Evolutionary conservation across 2,329 filamentous ascomycete species (phyloP).

Genomic region (Thielaviopsis populi): DNA sequence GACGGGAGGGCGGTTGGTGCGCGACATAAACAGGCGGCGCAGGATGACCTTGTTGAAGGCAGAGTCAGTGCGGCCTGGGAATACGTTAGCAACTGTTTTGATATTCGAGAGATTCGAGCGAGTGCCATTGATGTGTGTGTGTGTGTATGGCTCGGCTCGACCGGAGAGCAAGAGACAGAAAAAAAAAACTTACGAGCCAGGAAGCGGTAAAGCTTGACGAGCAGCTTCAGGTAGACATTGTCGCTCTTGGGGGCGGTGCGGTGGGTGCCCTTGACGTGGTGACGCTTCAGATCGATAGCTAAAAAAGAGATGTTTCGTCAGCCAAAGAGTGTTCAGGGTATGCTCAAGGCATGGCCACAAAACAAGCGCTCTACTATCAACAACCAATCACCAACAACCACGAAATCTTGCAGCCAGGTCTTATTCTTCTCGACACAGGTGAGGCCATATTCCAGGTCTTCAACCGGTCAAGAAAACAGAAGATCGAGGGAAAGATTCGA

Average conservation of each 20-base stretch:
- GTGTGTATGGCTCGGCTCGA: background rate
- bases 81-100: conserved; percentile 7
- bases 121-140: background rate
- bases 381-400: conserved; percentile 17
- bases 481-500: background rate
- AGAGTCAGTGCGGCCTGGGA: conserved; percentile 77
- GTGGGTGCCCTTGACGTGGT: conserved; percentile 59
- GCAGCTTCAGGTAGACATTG: conserved; percentile 92
- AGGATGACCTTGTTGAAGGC: conserved; percentile 99
- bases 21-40: conserved; percentile 94
- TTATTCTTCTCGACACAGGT: background rate
- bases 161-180: background rate
- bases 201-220: conserved; percentile 98
- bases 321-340: conserved; percentile 28
- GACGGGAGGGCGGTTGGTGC: conserved; percentile 92
- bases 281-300: conserved; percentile 59
- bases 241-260: conserved; percentile 94
- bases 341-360: conserved; percentile 36
- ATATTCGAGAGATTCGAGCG: too few relatives aligned
- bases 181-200: conserved; percentile 59
- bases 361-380: conserved; percentile 20
- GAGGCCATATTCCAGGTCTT: conserved; percentile 14
- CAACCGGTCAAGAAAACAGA: background rate
- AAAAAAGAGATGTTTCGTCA: conserved; percentile 26
- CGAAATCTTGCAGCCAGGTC: conserved; percentile 14